Percentiles rank a stretch among this genome's conserved stretches.
Evolutionary conservation across 2,329 filamentous ascomycete species (phyloP).

Genomic region (Lithohypha guttulata): DNA sequence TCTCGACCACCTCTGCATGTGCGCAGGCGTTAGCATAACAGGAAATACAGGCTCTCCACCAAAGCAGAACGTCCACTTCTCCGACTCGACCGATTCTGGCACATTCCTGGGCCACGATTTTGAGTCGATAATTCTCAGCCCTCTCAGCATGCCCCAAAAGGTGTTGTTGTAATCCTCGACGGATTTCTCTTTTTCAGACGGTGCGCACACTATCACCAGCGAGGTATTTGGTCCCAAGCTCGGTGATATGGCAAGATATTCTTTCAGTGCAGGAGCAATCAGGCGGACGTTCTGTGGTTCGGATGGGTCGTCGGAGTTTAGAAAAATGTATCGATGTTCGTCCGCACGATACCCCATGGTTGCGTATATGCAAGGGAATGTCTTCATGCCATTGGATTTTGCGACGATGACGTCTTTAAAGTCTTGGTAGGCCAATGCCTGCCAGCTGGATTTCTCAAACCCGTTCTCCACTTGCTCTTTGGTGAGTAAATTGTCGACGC

Average conservation of each 20-base stretch:
- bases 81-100: background rate
- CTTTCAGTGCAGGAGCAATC: conserved; percentile 1
- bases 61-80: conserved; percentile 9
- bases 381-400: background rate
- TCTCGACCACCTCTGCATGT: conserved; percentile 4
- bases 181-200: conserved; percentile 1
- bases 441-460: conserved; percentile 2
- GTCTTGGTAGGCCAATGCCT: conserved; percentile 3
- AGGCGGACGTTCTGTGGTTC: conserved; percentile 9
- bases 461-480: conserved; percentile 1
- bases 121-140: conserved; percentile 1
- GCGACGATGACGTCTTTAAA: conserved; percentile 2
- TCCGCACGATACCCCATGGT: conserved; percentile 5
- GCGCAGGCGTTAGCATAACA: conserved; percentile 6
- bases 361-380: conserved; percentile 8
- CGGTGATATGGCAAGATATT: conserved; percentile 1
- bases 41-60: conserved; percentile 6
- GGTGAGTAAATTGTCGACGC: no score
- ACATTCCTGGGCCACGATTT: conserved; percentile 7
- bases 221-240: conserved; percentile 3
- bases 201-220: conserved; percentile 3
- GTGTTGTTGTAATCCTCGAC: conserved; percentile 5
- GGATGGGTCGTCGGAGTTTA: conserved; percentile 6
- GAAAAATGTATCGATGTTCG: conserved; percentile 8
- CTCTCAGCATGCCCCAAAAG: conserved; percentile 6